Evolutionary conservation across 1,284 basidiomycete genomes (phyloP), one percentile per base, ranked within the genome.

Genomic region (Tilletia horrida): DNA sequence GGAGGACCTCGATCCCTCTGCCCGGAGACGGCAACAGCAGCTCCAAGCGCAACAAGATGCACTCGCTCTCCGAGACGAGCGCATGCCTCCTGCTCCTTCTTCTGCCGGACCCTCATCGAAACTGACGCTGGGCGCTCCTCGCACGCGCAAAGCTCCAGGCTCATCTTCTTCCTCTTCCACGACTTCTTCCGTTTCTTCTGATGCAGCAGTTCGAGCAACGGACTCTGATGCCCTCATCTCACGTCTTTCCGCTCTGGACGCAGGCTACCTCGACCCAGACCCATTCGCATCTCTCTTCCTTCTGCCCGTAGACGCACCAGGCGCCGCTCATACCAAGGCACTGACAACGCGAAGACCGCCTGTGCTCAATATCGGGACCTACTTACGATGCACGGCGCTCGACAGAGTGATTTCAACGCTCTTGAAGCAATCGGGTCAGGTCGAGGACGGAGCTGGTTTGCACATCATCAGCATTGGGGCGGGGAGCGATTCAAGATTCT

Each of bases 331-430:
- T 16, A 18, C 16, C 7, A n/a, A n/a, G 52, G 27, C 82, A 87
- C 89, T 25, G 47, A 25, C 2, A 92, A 86, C 81, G 85, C 90
- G 67, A 81, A 84, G 27, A 80, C 87, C 86, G 45, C 94, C 94
- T 0, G 83, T 97, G 73, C 97, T 98, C 85, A 97, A 97, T 81
- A 86, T 97, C 57, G 95, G 95, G 8, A 98, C 95, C 0, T 91
- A 90, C 73, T 88, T 96, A 66, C 87, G 96, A 65, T 89, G 91
- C 0, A 85, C 86, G 61, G 89, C 88, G 1, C 88, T 97, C 57
- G 96, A 98, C 78, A 81, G 83, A 57, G 86, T 97, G 6, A 88
- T 96, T 0, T 84, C 89, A 23, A 82, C 85, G 55, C 97, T 93
- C 86, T 75, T 96, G 18, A 73, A 79, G 7, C 61, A 44, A 42